Evolutionary conservation across 2,329 filamentous ascomycete species (phyloP).

Genomic region (Xylariaceae sp.): DNA sequence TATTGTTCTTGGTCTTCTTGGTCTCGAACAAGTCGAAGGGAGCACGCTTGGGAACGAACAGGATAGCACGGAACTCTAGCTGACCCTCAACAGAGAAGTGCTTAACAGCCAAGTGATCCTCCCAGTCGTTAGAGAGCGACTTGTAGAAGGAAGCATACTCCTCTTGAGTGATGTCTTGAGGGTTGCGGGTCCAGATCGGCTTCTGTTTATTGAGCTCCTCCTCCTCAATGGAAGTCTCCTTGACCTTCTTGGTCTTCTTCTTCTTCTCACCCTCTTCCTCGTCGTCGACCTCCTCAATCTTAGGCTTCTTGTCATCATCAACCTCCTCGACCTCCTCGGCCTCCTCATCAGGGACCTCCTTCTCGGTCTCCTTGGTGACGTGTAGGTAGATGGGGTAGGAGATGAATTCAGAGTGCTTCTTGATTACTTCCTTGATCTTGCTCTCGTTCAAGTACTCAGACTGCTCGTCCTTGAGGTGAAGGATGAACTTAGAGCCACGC

Average conservation of each 20-base stretch:
- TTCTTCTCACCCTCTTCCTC: conserved; percentile 85
- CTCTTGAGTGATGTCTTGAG: conserved; percentile 88
- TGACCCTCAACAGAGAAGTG: conserved; percentile 99
- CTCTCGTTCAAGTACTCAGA: conserved; percentile 95
- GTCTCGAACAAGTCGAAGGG: conserved; percentile 99
- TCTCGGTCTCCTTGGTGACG: conserved; percentile 98
- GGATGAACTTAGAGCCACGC: conserved; percentile 95
- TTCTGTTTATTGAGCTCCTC: conserved; percentile 99
- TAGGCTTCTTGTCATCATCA: conserved; percentile 88
- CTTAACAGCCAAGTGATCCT: conserved; percentile 99
- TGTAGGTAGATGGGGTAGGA: conserved; percentile 99
- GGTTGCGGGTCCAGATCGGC: conserved; percentile 99
- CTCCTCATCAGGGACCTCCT: conserved; percentile 95
- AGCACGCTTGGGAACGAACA: conserved; percentile 99
- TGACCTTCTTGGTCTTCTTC: conserved; percentile 98
- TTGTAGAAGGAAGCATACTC: conserved; percentile 99
- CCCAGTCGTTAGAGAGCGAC: conserved; percentile 99
- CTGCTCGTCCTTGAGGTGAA: conserved; percentile 99
- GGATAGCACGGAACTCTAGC: conserved; percentile 99
- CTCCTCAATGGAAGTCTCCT: conserved; percentile 97
- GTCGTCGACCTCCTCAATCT: conserved; percentile 88
- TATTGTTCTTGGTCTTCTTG: conserved; percentile 99
- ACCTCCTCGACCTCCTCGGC: conserved; percentile 70
- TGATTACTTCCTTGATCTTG: conserved; percentile 99
- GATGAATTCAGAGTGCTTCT: conserved; percentile 99